phyloP scores from a whole-genome alignment of 176 grass and related monocot genomes.

The Urochloa ruziziensis region DNA sequence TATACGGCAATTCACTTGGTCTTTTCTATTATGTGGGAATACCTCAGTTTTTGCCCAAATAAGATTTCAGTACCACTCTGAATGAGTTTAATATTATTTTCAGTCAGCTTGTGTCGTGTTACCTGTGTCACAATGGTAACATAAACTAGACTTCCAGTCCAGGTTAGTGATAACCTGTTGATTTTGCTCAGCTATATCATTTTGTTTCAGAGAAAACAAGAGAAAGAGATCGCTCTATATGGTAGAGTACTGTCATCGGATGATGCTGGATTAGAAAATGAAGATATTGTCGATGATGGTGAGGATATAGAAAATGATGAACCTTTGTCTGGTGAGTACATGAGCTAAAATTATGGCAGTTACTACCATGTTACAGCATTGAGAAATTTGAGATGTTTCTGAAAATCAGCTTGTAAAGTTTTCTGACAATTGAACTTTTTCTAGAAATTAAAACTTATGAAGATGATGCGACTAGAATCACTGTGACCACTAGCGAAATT shows the following conservation, averaged over 20 bases:
- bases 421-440: not conserved
- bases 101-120: conserved; percentile 5
- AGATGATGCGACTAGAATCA: conserved; percentile 60
- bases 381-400: conserved; percentile 13
- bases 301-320: conserved; percentile 47
- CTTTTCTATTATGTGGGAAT: not conserved
- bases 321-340: conserved; percentile 52
- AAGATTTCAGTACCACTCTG: not conserved
- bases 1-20: too few species aligned
- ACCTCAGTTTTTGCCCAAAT: not conserved
- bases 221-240: conserved; percentile 78
- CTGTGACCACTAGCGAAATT: conserved; percentile 77
- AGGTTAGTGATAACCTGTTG: not conserved
- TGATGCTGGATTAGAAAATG: conserved; percentile 21
- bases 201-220: conserved; percentile 86
- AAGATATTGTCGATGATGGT: conserved; percentile 24
- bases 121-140: not conserved
- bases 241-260: conserved; percentile 64
- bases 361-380: not conserved
- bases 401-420: conserved; percentile 43
- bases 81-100: conserved; percentile 5
- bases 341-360: not conserved
- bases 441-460: conserved; percentile 86
- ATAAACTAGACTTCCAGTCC: not conserved
- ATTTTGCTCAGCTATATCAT: conserved; percentile 28